phyloP scores from a whole-genome alignment of 1,139 yeast genomes.

The Lodderomyces jiufengensis region DNA sequence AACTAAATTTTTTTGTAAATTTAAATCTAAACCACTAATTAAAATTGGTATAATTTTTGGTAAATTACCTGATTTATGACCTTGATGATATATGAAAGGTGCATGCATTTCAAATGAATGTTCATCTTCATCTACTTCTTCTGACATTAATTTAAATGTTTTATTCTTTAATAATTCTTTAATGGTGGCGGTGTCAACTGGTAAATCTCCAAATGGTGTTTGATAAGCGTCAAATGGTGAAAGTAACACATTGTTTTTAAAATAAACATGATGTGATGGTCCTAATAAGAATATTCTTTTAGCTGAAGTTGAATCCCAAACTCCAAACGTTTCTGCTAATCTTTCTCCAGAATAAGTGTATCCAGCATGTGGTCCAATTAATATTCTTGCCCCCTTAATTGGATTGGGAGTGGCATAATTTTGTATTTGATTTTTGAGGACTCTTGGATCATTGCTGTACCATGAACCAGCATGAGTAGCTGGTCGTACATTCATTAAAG shows the following conservation, averaged over 20 bases:
- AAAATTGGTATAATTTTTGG: conserved; percentile 68
- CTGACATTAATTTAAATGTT: conserved; percentile 53
- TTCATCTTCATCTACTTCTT: conserved; percentile 71
- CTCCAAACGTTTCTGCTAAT: conserved; percentile 72
- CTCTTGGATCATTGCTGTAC: conserved; percentile 54
- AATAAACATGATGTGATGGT: conserved; percentile 92
- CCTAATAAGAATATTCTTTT: conserved; percentile 78
- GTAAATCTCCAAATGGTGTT: conserved; percentile 78
- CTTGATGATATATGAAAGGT: conserved; percentile 54
- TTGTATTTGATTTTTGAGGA: conserved; percentile 49
- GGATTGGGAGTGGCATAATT: conserved; percentile 12
- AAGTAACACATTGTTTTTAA: conserved; percentile 55
- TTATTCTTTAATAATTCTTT: conserved; percentile 24
- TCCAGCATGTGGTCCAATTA: conserved; percentile 83
- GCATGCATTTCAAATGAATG: conserved; percentile 96
- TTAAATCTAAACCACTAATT: conserved; percentile 59
- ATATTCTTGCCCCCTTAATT: conserved; percentile 58
- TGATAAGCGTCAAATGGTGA: conserved; percentile 55
- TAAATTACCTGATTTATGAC: conserved; percentile 31
- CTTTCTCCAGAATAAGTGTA: conserved; percentile 76
- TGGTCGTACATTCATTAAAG: conserved; percentile 31
- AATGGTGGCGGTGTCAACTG: conserved; percentile 54
- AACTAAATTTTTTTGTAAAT: conserved; percentile 46
- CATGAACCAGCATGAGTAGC: conserved; percentile 91
- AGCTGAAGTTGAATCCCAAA: conserved; percentile 58